A percentile compares a stretch with the other conserved stretches of the same genome.
Conservation (phyloP, 1,284 basidiomycete genomes). For the Irpex sp. region DNA sequence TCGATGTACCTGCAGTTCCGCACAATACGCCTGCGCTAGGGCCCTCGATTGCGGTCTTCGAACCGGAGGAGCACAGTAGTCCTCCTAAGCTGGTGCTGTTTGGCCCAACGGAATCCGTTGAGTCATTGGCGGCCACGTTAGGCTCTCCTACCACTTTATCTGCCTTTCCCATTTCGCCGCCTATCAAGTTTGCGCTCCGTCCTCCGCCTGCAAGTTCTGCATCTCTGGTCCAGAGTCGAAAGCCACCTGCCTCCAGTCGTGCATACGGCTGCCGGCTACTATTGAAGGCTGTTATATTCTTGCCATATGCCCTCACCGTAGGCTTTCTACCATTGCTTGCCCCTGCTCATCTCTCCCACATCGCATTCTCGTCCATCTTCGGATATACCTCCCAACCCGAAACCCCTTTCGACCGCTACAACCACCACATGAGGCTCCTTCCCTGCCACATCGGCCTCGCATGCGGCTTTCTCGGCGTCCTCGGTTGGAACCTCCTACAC, state of each 20-base stretch:
- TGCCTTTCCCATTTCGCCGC: background rate
- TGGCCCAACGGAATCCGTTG: background rate
- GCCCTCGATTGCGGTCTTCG: background rate
- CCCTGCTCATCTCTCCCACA: background rate
- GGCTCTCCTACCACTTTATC: background rate
- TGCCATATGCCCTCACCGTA: conserved; percentile 4
- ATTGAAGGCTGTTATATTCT: background rate
- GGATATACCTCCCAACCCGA: background rate
- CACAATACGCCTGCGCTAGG: background rate
- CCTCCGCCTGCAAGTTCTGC: background rate
- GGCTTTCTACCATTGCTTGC: conserved; percentile 6
- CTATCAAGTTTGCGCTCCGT: background rate
- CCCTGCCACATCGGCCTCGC: conserved; percentile 8
- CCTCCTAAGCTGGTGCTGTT: background rate
- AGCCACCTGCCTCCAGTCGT: background rate
- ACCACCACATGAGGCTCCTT: background rate
- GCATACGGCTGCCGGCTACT: background rate
- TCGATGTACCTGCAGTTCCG: background rate
- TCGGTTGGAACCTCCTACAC: background rate
- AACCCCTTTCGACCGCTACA: conserved; percentile 1
- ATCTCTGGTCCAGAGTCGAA: background rate
- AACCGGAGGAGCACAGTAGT: background rate
- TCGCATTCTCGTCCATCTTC: conserved; percentile 5
- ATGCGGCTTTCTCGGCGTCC: background rate
- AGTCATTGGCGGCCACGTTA: background rate